Conservation (phyloP, 179 eudicot genomes). For the Silene vulgaris region DNA sequence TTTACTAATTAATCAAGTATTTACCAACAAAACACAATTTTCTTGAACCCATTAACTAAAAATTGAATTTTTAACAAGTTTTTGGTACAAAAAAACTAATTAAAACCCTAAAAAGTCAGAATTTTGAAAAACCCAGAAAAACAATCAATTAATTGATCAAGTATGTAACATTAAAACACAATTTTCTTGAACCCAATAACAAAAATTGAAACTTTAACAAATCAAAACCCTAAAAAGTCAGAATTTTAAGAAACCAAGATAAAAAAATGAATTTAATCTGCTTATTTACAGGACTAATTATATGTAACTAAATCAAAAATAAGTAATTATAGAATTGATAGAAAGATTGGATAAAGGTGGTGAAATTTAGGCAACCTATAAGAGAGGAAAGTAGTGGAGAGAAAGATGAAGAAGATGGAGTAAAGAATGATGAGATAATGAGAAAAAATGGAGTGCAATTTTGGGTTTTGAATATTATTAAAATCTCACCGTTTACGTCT, state of each 20-base stretch:
- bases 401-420: conserved; percentile 1
- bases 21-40: background rate
- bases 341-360: background rate
- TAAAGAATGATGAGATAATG: conserved; percentile 15
- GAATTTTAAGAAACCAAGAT: background rate
- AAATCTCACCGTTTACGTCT: conserved; percentile 25
- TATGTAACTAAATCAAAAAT: background rate
- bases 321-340: background rate
- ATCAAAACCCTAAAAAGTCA: background rate
- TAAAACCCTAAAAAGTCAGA: too few species aligned
- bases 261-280: background rate
- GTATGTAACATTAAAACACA: background rate
- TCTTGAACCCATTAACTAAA: background rate
- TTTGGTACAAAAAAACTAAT: too few species aligned
- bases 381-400: background rate
- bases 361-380: background rate
- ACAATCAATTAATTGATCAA: conserved; percentile 1
- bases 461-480: background rate
- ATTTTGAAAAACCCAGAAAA: too few species aligned
- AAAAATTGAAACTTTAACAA: conserved; percentile 4
- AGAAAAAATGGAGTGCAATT: background rate
- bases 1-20: conserved; percentile 15
- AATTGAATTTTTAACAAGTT: too few species aligned
- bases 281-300: conserved; percentile 3
- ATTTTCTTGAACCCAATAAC: background rate